Base-by-base conservation (phyloP, 2,329 filamentous ascomycete genomes). In the Fonsecaea pedrosoi region DNA sequence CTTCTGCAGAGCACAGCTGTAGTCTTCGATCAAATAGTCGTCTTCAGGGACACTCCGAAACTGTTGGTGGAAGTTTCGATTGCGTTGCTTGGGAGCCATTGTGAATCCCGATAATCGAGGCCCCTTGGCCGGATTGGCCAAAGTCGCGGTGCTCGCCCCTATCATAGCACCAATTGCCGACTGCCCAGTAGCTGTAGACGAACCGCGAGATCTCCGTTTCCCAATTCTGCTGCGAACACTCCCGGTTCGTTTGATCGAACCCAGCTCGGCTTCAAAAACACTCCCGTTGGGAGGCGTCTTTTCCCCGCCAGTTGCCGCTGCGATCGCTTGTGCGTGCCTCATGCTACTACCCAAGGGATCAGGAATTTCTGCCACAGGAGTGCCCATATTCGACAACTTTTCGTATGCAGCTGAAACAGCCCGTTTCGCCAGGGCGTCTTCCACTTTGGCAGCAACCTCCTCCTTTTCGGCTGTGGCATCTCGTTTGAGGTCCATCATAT, bases 11-110 rank as follows among this genome's bases (percentile, higher is more conserved):
- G 95, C 95, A 77, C 95, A 97, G 78, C 95, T 97, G 78, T 98
- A 99, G 78, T 99, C 95, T 76, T 99, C 95, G 71, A 99, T 98
- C 32, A 99, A 85, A 76, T 97, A 97, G 78, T 99, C 95, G 74
- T 99, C 95, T 72, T 98, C 94, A 0, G 96, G 95, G 0, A 99
- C 95, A 76, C 94, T 98, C 79, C 95, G 91, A 83, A 99, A 99
- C 2, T 97, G 82, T 66, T 86, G 87, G 78, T 99, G 95, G 74
- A 98, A 99, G 75, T 98, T 95, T 57, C 92, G 88, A 79, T 99
- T 99, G 64, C 96, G 88, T 81, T 95, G 97, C 78, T 96, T 96
- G 77, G 92, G 96, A 57, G 95, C 95, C 70, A 98, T 93, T 58
- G 95, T 94, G 77, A 99, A 99, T 0, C 95, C 95, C 4, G 94